Evolutionary conservation across 2,329 filamentous ascomycete genomes (phyloP), one percentile per base, ranked within the genome.

Genomic region (Thelonectria rubi): DNA sequence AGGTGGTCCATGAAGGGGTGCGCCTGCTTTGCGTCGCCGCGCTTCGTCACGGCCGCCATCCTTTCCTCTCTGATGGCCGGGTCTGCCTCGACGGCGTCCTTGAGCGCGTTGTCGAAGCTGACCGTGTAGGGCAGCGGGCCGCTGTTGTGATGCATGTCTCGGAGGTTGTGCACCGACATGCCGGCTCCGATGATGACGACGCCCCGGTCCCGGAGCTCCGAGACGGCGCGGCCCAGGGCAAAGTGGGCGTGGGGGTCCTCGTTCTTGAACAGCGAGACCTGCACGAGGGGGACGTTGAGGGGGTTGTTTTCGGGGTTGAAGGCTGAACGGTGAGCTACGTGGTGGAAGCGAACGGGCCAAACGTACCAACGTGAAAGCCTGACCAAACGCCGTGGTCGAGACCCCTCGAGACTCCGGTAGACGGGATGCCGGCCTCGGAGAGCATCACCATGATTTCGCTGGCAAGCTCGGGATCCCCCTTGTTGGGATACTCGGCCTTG

Each of bases 321-420:
- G 15, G 87, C 87, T 74, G 6, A 11, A 7, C n/a, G 15, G 57
- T 70, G 15, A 69, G 65, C 24, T 34, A 18, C n/a, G n/a, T 30
- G 18, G 17, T 21, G 14, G n/a, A 3, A n/a, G 9, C 30, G 45
- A 20, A 45, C 17, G 14, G 26, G 26, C 4, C 15, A 39, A n/a
- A 14, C 34, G 62, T 53, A 72, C 72, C 72, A 17, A 83, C 81
- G 64, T 80, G 84, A 74, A 93, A 92, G 11, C 86, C 85, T 1
- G 86, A 88, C 82, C 89, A 93, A 21, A 93, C 89, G 18, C 91
- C 91, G 72, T 93, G 91, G 69, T 93, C 91, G 1, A 92, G 79
- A 0, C 90, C 91, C 42, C 90, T 80, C 47, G 85, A 82, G 0
- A 88, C 83, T 2, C 84, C 84, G 62, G 86, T 78, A 1, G 86